Percentiles rank a stretch among this genome's conserved stretches.
Evolutionary conservation across 306 rosid species (phyloP).

Genomic region (Castanospermum australe): DNA sequence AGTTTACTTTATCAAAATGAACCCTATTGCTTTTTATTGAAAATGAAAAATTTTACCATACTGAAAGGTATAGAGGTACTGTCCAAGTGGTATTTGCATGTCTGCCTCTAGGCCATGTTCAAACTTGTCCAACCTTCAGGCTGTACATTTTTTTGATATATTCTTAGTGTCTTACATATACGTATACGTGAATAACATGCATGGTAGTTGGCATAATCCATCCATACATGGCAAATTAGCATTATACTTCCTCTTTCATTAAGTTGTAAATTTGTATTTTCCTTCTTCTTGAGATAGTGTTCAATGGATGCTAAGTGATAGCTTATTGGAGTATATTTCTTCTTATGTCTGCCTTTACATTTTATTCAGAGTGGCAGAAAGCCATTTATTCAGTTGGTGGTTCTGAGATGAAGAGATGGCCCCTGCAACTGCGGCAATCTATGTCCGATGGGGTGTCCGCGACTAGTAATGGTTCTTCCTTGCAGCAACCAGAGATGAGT

Average conservation of each 20-base stretch:
- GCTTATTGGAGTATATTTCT: slow-evolving; percentile 2
- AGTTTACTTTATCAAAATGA: slow-evolving; percentile 2
- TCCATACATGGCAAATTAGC: not conserved
- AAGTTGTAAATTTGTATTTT: not conserved
- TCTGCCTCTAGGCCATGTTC: not conserved
- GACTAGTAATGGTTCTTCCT: slow-evolving; percentile 80
- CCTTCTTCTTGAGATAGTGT: not conserved
- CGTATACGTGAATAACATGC: not conserved
- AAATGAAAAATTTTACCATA: not conserved
- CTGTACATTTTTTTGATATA: not conserved
- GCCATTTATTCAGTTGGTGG: slow-evolving; percentile 91
- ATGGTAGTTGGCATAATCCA: slow-evolving; percentile 3
- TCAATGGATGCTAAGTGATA: not conserved
- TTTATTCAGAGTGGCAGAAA: slow-evolving; percentile 87
- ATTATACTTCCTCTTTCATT: not conserved
- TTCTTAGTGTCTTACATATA: not conserved
- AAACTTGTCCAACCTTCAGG: slow-evolving; percentile 12
- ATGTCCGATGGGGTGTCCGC: slow-evolving; percentile 79
- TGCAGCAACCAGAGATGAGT: slow-evolving; percentile 91
- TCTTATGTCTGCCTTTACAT: slow-evolving; percentile 17
- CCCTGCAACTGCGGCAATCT: slow-evolving; percentile 85
- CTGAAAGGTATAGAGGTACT: not conserved
- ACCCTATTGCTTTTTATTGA: not conserved
- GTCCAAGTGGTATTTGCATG: slow-evolving; percentile 3
- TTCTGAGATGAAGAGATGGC: slow-evolving; percentile 96